Percentiles rank a stretch among this genome's conserved stretches.
Conservation (phyloP, 2,329 filamentous ascomycete genomes). For the Phoma herbarum region DNA sequence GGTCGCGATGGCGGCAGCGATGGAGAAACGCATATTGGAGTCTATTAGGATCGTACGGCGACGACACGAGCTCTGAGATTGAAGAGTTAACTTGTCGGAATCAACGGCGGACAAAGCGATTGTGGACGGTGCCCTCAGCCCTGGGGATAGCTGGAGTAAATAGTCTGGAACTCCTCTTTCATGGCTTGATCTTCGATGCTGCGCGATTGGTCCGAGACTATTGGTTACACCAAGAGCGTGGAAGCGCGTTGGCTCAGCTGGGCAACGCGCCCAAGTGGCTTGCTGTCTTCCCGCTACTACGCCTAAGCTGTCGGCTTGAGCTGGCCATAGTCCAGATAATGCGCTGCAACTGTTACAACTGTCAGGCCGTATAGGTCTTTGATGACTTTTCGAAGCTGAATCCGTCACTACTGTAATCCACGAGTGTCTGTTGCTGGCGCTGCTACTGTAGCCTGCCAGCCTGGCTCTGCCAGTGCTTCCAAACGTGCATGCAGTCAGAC, state of each 20-base stretch:
- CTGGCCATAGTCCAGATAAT: not conserved
- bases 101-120: conserved; percentile 1
- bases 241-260: conserved; percentile 6
- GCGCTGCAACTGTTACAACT: not conserved
- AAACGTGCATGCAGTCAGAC: conserved; percentile 5
- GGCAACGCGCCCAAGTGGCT: conserved; percentile 8
- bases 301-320: conserved; percentile 10
- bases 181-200: conserved; percentile 5
- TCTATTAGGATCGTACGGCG: not conserved
- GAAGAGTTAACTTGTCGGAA: not conserved
- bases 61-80: not conserved
- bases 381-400: not conserved
- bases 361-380: not conserved
- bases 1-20: conserved; percentile 33
- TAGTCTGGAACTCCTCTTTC: conserved; percentile 8
- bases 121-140: not conserved
- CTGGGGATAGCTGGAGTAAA: conserved; percentile 15
- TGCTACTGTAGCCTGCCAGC: conserved; percentile 2
- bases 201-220: conserved; percentile 11
- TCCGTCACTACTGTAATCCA: not conserved
- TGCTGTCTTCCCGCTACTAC: conserved; percentile 6
- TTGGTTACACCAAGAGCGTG: conserved; percentile 10
- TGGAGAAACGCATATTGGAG: conserved; percentile 40
- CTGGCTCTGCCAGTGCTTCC: not conserved
- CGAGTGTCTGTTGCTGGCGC: not conserved